These are phyloP conservation scores for Aspergillus flavus DNA, from an alignment of 2,329 filamentous ascomycete genomes.

Conservation along the genomic window DNA sequence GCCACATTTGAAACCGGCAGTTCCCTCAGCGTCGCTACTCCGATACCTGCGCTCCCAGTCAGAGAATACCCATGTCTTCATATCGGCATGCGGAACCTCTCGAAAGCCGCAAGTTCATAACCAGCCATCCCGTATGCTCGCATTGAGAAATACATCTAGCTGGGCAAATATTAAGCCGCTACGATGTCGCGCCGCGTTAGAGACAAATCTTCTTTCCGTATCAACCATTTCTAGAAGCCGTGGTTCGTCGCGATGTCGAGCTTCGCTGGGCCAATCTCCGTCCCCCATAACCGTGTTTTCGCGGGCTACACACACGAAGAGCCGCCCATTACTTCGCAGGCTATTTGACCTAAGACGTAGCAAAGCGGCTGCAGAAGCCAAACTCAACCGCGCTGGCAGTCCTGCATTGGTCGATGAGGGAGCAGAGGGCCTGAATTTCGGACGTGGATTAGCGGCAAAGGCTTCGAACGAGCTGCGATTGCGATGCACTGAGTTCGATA, in stretches of 20 bases:
- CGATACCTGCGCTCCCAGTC: conserved; percentile 74
- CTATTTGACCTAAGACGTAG: conserved; percentile 39
- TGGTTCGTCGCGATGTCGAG: conserved; percentile 16
- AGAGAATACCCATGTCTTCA: conserved; percentile 59
- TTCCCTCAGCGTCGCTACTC: conserved; percentile 62
- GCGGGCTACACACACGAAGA: conserved; percentile 36
- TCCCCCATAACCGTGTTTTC: conserved; percentile 18
- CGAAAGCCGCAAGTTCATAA: conserved; percentile 16
- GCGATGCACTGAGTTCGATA: conserved; percentile 93
- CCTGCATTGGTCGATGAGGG: conserved; percentile 62
- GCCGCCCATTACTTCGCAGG: conserved; percentile 38
- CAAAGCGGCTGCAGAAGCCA: conserved; percentile 41
- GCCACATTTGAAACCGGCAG: conserved; percentile 38
- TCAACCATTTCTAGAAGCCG: conserved; percentile 14
- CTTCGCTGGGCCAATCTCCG: conserved; percentile 11
- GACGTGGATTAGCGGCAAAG: conserved; percentile 71
- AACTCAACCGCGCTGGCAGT: conserved; percentile 58
- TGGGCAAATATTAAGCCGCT: conserved; percentile 24
- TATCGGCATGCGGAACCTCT: conserved; percentile 27
- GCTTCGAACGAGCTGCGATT: conserved; percentile 82
- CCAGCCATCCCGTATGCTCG: conserved; percentile 18
- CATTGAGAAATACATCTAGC: conserved; percentile 24
- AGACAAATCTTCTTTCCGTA: conserved; percentile 35
- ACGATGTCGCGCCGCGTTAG: conserved; percentile 27
- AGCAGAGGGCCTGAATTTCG: conserved; percentile 65